Conservation (phyloP, 176 grass and related monocot species). For the Triticum aestivum region IWGSC_CS_RefSeq_v2.1 NC_057814.1:74638897-74639396, state of each 20-base stretch:
- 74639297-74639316: not conserved
- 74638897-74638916: not conserved
- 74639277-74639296: not conserved
- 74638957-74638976: slow-evolving; percentile 52
- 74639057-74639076: not conserved
- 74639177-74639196: no score
- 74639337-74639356: not conserved
- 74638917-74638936: not conserved
- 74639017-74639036: slow-evolving; percentile 4
- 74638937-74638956: not conserved
- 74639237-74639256: not conserved
- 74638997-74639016: slow-evolving; percentile 2
- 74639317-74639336: not conserved
- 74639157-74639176: not conserved
- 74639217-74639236: not conserved
- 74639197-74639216: no score
- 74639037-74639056: slow-evolving; percentile 12
- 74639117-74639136: not conserved
- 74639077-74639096: slow-evolving; percentile 17
- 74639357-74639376: not conserved
- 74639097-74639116: slow-evolving; percentile 27
- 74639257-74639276: not conserved
- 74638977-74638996: slow-evolving; percentile 11
- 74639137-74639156: not conserved
- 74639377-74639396: slow-evolving; percentile 15